Conservation (phyloP, 1,284 basidiomycete genomes). For the Ceratobasidium sp. region DNA sequence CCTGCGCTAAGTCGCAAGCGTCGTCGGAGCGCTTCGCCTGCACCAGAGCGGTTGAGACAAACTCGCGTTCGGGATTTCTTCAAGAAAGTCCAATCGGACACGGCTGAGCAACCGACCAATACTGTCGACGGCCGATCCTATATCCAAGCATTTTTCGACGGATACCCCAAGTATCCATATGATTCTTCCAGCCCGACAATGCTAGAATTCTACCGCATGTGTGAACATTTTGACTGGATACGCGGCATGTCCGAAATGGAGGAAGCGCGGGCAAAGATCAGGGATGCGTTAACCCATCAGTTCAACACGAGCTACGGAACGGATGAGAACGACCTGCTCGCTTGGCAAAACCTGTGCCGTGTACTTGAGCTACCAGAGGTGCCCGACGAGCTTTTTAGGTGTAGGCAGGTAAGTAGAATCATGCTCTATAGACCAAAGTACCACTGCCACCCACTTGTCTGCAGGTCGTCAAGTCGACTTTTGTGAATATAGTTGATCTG, state of each 20-base stretch:
- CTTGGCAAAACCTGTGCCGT: conserved; percentile 23
- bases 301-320: conserved; percentile 33
- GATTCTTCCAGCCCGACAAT: conserved; percentile 28
- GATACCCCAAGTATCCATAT: conserved; percentile 10
- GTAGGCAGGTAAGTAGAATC: conserved; percentile 6
- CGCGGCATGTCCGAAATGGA: not conserved
- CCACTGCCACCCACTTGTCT: not conserved
- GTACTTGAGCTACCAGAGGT: conserved; percentile 9
- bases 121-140: not conserved
- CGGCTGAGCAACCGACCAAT: not conserved
- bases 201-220: conserved; percentile 35
- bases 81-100: not conserved
- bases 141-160: conserved; percentile 6
- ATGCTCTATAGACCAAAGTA: too few species aligned
- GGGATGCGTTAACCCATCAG: conserved; percentile 5
- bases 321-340: conserved; percentile 5
- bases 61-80: not conserved
- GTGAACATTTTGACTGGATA: not conserved
- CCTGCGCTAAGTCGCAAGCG: not conserved
- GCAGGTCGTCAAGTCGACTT: conserved; percentile 13
- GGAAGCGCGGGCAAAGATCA: conserved; percentile 21
- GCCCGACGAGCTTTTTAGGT: conserved; percentile 3
- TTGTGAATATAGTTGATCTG: conserved; percentile 31
- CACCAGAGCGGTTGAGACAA: not conserved
- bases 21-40: not conserved